phyloP scores from a whole-genome alignment of 768 basidiomycete species.

The Pulveroboletus sp. region DNA sequence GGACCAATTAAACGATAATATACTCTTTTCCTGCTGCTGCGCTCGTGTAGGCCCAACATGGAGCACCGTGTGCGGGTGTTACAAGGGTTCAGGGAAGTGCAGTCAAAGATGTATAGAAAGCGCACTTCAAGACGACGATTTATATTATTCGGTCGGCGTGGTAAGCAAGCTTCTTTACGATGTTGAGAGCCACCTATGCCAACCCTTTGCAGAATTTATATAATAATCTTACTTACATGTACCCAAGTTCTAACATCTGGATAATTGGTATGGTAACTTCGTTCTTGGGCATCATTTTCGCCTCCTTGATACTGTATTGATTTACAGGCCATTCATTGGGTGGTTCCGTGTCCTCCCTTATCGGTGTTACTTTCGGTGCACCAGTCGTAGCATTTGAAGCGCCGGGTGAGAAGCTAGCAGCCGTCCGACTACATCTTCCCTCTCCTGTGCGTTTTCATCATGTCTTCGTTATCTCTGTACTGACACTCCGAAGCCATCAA shows the following conservation, averaged over 20 bases:
- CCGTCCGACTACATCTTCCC: conserved; percentile 81
- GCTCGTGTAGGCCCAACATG: conserved; percentile 93
- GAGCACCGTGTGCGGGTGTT: conserved; percentile 90
- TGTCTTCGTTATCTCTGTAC: not conserved
- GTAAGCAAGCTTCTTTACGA: conserved; percentile 47
- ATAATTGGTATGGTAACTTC: conserved; percentile 52
- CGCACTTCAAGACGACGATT: conserved; percentile 72
- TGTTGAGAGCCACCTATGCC: not conserved
- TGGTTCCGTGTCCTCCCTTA: conserved; percentile 77
- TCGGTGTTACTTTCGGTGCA: conserved; percentile 88
- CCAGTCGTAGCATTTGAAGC: conserved; percentile 92
- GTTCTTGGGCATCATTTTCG: not conserved
- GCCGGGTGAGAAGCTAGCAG: conserved; percentile 69
- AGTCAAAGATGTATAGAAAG: conserved; percentile 78
- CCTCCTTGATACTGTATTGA: not conserved
- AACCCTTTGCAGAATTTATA: conserved; percentile 68
- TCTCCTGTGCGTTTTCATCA: conserved; percentile 57
- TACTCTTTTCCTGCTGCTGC: conserved; percentile 96
- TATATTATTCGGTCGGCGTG: conserved; percentile 85
- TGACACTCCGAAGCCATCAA: conserved; percentile 50
- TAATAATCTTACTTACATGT: conserved; percentile 88
- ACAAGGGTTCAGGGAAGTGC: conserved; percentile 71
- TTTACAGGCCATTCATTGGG: conserved; percentile 72
- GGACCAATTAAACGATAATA: conserved; percentile 93
- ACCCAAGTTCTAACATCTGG: conserved; percentile 90